Evolutionary conservation across 2,329 filamentous ascomycete species (phyloP).

Genomic region (Penicillium glabrum): DNA sequence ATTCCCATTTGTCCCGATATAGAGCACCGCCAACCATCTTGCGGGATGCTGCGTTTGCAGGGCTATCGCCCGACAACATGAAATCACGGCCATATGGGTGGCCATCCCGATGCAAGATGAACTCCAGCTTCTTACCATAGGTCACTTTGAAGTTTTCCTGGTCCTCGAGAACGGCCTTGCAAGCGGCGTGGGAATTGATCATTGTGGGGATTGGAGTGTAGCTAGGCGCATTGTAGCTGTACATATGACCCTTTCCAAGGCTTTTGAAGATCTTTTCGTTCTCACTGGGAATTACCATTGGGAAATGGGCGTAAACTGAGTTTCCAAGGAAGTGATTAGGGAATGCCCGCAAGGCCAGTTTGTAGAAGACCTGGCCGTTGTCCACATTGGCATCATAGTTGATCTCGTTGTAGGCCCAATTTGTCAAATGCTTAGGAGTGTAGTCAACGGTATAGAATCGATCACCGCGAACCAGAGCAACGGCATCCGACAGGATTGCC

Average conservation of each 20-base stretch:
- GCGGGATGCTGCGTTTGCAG: slow-evolving; percentile 43
- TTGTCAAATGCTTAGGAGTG: slow-evolving; percentile 46
- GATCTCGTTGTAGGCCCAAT: slow-evolving; percentile 48
- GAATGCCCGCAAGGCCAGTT: slow-evolving; percentile 52
- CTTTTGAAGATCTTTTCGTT: slow-evolving; percentile 45
- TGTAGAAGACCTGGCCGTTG: slow-evolving; percentile 53
- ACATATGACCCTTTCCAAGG: slow-evolving; percentile 43
- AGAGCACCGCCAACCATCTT: slow-evolving; percentile 44
- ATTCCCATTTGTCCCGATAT: slow-evolving; percentile 48
- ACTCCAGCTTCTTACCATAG: slow-evolving; percentile 48
- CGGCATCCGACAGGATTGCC: slow-evolving; percentile 48
- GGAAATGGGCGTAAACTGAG: slow-evolving; percentile 53
- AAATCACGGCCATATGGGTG: slow-evolving; percentile 46
- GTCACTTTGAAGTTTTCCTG: slow-evolving; percentile 47
- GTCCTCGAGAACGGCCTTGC: slow-evolving; percentile 44
- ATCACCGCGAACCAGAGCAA: slow-evolving; percentile 48
- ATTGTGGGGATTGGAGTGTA: slow-evolving; percentile 37
- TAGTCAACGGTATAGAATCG: slow-evolving; percentile 50
- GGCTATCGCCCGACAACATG: slow-evolving; percentile 49
- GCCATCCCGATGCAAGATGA: slow-evolving; percentile 40
- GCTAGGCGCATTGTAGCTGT: slow-evolving; percentile 39
- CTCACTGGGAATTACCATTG: slow-evolving; percentile 49
- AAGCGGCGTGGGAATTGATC: slow-evolving; percentile 48
- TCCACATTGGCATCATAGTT: slow-evolving; percentile 46
- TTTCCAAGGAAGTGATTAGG: slow-evolving; percentile 50